Evolutionary conservation across 192 early-diverging fungal genomes (phyloP).

Genomic region (Podila horticola): DNA sequence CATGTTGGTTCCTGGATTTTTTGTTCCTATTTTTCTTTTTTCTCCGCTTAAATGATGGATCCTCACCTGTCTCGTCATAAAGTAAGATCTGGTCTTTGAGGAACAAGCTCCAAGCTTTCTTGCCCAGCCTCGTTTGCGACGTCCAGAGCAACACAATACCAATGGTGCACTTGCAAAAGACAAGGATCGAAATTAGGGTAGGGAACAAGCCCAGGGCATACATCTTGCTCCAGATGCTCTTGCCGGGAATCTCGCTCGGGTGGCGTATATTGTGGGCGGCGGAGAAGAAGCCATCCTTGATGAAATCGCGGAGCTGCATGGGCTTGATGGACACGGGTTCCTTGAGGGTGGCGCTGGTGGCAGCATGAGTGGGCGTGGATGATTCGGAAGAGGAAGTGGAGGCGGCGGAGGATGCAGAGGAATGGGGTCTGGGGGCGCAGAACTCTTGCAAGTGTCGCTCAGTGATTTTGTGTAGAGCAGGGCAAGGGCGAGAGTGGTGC

Average conservation of each 20-base stretch:
- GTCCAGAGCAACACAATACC: conserved; percentile 13
- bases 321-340: conserved; percentile 13
- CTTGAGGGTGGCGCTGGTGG: conserved; percentile 6
- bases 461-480: conserved; percentile 9
- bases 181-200: conserved; percentile 1
- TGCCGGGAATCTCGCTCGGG: conserved; percentile 25
- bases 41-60: neutral
- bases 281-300: neutral
- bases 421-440: neutral
- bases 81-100: conserved; percentile 27
- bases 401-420: neutral
- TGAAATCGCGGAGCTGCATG: conserved; percentile 14
- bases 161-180: conserved; percentile 19
- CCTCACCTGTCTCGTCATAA: conserved; percentile 27
- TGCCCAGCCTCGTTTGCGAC: conserved; percentile 15
- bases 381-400: neutral
- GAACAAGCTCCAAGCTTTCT: conserved; percentile 15
- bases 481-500: neutral
- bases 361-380: neutral
- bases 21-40: neutral
- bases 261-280: conserved; percentile 11
- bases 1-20: neutral
- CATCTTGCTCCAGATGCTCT: conserved; percentile 8
- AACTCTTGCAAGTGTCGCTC: conserved; percentile 34
- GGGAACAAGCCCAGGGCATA: conserved; percentile 27